Evolutionary conservation across 2,329 filamentous ascomycete species (phyloP).

Genomic region (Cordyceps pruinosa): DNA sequence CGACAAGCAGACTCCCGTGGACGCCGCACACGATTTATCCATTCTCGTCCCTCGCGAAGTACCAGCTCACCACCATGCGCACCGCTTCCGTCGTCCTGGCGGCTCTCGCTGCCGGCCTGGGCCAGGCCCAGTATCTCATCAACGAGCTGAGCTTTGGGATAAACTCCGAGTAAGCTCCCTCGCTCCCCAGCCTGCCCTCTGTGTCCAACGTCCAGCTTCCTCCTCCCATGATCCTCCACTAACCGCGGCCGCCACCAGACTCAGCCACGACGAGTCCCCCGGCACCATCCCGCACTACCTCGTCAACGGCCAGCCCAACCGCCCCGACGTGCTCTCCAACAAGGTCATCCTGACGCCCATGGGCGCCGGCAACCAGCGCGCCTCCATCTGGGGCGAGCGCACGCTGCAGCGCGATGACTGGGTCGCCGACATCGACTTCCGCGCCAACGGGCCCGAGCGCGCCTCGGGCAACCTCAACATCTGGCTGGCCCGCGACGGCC

Average conservation of each 20-base stretch:
- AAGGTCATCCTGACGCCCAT: constrained; percentile 87
- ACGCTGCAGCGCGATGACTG: constrained; percentile 60
- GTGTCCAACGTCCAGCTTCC: background rate
- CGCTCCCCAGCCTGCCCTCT: background rate
- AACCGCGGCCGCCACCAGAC: constrained; percentile 33
- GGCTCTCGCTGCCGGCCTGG: constrained; percentile 38
- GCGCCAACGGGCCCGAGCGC: constrained; percentile 76
- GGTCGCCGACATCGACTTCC: constrained; percentile 79
- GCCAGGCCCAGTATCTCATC: constrained; percentile 59
- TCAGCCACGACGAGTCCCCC: constrained; percentile 53
- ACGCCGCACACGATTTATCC: background rate
- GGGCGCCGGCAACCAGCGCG: constrained; percentile 76
- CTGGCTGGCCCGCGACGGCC: constrained; percentile 74
- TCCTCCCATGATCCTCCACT: background rate
- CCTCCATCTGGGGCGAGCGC: constrained; percentile 71
- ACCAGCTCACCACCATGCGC: constrained; percentile 5
- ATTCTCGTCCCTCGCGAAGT: background rate
- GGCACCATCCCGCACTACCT: constrained; percentile 47
- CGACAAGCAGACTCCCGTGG: background rate
- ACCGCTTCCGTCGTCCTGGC: constrained; percentile 5
- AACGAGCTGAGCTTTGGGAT: constrained; percentile 74
- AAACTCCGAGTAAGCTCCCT: constrained; percentile 46
- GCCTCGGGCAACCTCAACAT: constrained; percentile 86
- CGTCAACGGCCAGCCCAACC: constrained; percentile 46
- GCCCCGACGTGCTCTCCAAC: constrained; percentile 70